Evolutionary conservation across 2,329 filamentous ascomycete species (phyloP).

Genomic region (Hansfordia pulvinata): DNA sequence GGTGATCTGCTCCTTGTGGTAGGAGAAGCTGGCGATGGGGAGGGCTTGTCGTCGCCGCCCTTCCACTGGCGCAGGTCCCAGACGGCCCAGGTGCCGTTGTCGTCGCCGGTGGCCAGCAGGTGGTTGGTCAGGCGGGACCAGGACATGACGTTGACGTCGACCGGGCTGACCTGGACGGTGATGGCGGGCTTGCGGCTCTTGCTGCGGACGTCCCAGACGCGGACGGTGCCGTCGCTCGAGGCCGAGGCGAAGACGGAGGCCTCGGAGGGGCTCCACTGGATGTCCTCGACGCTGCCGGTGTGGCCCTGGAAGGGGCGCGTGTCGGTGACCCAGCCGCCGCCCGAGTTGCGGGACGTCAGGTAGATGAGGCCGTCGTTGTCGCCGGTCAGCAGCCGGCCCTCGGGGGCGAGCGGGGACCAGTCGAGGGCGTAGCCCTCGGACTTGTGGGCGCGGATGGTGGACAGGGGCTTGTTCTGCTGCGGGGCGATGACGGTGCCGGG

Average conservation of each 20-base stretch:
- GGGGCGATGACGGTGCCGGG: constrained; percentile 71
- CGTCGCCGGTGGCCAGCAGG: constrained; percentile 80
- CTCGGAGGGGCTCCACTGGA: constrained; percentile 94
- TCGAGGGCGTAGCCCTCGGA: constrained; percentile 92
- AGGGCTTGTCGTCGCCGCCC: constrained; percentile 46
- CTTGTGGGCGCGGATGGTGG: constrained; percentile 82
- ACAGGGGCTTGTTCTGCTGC: constrained; percentile 77
- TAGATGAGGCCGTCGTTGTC: constrained; percentile 88
- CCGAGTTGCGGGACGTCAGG: constrained; percentile 71
- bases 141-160: constrained; percentile 91
- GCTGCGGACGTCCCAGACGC: constrained; percentile 88
- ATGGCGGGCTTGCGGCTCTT: constrained; percentile 84
- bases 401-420: constrained; percentile 74
- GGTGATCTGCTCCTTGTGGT: constrained; percentile 94
- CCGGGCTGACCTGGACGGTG: constrained; percentile 67
- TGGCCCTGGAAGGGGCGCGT: constrained; percentile 75
- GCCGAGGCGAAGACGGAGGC: constrained; percentile 89
- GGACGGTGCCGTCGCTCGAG: constrained; percentile 85
- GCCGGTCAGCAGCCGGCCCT: constrained; percentile 79
- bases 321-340: constrained; percentile 82
- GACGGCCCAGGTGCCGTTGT: constrained; percentile 87
- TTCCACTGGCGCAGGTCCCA: constrained; percentile 98
- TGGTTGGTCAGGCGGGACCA: constrained; percentile 86
- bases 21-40: constrained; percentile 82
- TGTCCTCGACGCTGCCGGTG: constrained; percentile 74